Conservation (phyloP, 1,284 basidiomycete species). For the Austroboletus niveus region DNA sequence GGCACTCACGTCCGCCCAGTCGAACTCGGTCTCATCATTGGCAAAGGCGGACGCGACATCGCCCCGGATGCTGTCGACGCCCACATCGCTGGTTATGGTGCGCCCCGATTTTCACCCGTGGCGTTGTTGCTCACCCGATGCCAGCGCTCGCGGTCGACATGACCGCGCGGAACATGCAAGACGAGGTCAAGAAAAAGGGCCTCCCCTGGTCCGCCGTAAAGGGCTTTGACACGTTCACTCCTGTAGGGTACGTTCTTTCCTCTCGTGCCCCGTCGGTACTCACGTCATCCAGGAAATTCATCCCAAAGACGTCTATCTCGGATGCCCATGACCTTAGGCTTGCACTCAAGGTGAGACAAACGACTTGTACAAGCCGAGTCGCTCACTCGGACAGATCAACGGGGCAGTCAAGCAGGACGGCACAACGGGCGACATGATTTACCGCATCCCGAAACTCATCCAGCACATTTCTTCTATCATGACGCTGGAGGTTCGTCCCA, state of each 20-base stretch:
- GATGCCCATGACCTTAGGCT: slow-evolving; percentile 79
- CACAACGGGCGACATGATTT: slow-evolving; percentile 89
- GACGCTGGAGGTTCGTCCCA: slow-evolving; percentile 76
- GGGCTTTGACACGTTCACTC: slow-evolving; percentile 88
- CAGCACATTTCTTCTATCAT: slow-evolving; percentile 94
- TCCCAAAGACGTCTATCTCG: slow-evolving; percentile 68
- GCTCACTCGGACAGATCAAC: slow-evolving; percentile 59
- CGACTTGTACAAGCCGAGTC: too few relatives aligned
- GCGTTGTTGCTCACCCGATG: not conserved
- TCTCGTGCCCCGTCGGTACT: not conserved
- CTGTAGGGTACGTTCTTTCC: slow-evolving; percentile 57
- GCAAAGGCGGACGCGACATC: slow-evolving; percentile 83
- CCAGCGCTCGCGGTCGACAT: slow-evolving; percentile 91
- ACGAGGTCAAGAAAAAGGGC: slow-evolving; percentile 88
- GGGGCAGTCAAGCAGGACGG: slow-evolving; percentile 83
- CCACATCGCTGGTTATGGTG: slow-evolving; percentile 91
- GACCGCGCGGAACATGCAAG: slow-evolving; percentile 95
- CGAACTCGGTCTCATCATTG: slow-evolving; percentile 96
- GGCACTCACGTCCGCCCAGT: slow-evolving; percentile 51
- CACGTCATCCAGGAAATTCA: slow-evolving; percentile 60
- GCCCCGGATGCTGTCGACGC: slow-evolving; percentile 66
- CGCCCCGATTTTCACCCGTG: slow-evolving; percentile 19
- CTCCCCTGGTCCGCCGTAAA: slow-evolving; percentile 94
- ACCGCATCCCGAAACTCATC: slow-evolving; percentile 87
- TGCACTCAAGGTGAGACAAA: slow-evolving; percentile 57